Evolutionary conservation across 2,329 filamentous ascomycete genomes (phyloP).

Genomic region (Epichloe baconii): DNA sequence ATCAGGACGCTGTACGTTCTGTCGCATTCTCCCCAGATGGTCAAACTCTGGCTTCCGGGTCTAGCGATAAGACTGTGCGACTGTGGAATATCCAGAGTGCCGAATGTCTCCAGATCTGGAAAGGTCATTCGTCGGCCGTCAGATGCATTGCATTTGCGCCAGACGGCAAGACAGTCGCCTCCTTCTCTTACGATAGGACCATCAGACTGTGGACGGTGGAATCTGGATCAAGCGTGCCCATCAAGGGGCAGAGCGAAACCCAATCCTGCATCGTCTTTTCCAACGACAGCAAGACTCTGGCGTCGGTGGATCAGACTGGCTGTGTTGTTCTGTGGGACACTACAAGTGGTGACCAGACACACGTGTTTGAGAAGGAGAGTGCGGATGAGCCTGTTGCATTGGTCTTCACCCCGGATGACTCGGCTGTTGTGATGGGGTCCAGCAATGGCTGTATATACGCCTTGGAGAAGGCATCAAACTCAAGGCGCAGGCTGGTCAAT

Average conservation of each 20-base stretch:
- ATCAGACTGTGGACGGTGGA: constrained; percentile 9
- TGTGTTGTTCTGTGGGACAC: constrained; percentile 10
- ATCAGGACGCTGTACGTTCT: constrained; percentile 4
- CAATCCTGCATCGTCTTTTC: constrained; percentile 9
- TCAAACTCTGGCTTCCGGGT: constrained; percentile 5
- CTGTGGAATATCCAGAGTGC: constrained; percentile 4
- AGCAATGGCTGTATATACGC: constrained; percentile 5
- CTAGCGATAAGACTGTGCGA: constrained; percentile 5
- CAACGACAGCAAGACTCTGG: constrained; percentile 8
- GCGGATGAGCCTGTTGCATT: constrained; percentile 3
- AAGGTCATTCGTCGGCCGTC: constrained; percentile 7
- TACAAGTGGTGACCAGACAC: constrained; percentile 1
- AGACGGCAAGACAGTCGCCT: constrained; percentile 10
- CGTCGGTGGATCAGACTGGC: constrained; percentile 6
- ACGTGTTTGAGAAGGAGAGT: constrained; percentile 3
- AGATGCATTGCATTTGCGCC: constrained; percentile 10
- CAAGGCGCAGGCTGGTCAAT: constrained; percentile 3
- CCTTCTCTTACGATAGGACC: constrained; percentile 8
- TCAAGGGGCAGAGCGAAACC: constrained; percentile 8
- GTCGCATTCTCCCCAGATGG: constrained; percentile 6
- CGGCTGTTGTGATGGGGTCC: constrained; percentile 4
- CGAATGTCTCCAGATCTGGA: constrained; percentile 8
- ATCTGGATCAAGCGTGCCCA: constrained; percentile 6
- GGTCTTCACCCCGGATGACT: constrained; percentile 3
- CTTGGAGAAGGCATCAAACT: constrained; percentile 1